A percentile compares a stretch with the other conserved stretches of the same genome.
phyloP scores from a whole-genome alignment of 331 rosid species.

The Acacia pycnantha region DNA sequence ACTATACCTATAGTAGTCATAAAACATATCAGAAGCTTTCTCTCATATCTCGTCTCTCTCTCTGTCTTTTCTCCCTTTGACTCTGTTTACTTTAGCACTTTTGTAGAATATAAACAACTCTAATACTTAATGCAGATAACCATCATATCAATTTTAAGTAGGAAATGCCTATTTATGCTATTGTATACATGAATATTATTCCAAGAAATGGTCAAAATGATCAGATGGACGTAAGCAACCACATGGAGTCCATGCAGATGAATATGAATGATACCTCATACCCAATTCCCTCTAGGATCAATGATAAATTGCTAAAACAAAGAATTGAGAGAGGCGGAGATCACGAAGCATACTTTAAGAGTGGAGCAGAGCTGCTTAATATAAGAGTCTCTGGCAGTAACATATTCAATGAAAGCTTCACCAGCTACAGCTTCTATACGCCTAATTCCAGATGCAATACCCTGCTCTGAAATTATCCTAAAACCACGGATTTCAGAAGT shows the following conservation, averaged over 20 bases:
- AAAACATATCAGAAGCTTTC: no score
- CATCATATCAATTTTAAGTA: background rate
- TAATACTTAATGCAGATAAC: background rate
- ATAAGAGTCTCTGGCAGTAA: slow-evolving; percentile 73
- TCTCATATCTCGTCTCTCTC: no score
- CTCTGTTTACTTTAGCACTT: background rate
- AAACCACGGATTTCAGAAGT: slow-evolving; percentile 95
- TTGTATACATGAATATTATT: background rate
- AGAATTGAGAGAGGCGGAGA: slow-evolving; percentile 14
- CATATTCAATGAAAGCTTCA: slow-evolving; percentile 86
- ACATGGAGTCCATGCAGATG: slow-evolving; percentile 4
- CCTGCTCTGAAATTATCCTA: slow-evolving; percentile 90
- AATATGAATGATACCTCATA: slow-evolving; percentile 8
- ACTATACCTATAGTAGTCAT: no score
- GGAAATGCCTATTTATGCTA: background rate
- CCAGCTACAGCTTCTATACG: slow-evolving; percentile 98
- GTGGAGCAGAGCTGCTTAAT: slow-evolving; percentile 77
- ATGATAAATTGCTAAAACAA: background rate
- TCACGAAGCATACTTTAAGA: slow-evolving; percentile 63
- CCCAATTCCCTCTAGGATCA: background rate
- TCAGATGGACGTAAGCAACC: background rate
- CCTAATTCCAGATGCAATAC: slow-evolving; percentile 89
- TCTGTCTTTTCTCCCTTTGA: no score
- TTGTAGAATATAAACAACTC: background rate
- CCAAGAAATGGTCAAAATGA: slow-evolving; percentile 6